Conservation (phyloP, 306 rosid genomes). For the Vachellia pachyceras region DNA sequence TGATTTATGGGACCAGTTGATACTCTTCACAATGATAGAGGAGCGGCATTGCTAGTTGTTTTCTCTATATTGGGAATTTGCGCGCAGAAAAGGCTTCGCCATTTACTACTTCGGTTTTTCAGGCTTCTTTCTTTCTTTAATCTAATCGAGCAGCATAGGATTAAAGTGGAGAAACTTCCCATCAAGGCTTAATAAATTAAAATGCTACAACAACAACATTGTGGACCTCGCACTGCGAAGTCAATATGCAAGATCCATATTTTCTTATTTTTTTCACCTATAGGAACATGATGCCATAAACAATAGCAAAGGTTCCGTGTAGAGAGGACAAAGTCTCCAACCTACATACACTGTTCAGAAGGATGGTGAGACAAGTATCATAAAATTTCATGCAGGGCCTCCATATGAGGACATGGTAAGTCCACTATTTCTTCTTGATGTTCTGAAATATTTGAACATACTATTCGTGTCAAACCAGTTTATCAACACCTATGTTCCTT, state of each 20-base stretch:
- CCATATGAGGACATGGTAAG: background rate
- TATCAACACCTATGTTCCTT: background rate
- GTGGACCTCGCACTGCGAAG: constrained; percentile 48
- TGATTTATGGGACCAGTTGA: constrained; percentile 57
- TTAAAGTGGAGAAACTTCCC: constrained; percentile 37
- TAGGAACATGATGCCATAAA: constrained; percentile 19
- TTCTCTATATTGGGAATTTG: constrained; percentile 47
- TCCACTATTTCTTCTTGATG: background rate
- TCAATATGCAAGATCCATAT: constrained; percentile 10
- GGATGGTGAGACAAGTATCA: constrained; percentile 4
- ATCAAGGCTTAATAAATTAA: constrained; percentile 38
- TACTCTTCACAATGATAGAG: constrained; percentile 56
- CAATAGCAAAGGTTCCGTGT: background rate
- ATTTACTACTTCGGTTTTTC: constrained; percentile 22
- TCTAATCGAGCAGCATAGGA: constrained; percentile 36
- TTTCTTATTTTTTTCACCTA: constrained; percentile 2
- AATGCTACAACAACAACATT: constrained; percentile 36
- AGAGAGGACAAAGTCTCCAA: background rate
- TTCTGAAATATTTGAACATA: background rate
- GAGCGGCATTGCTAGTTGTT: constrained; percentile 38
- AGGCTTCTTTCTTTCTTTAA: constrained; percentile 27
- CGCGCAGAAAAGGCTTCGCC: constrained; percentile 46
- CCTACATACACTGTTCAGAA: background rate
- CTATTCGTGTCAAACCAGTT: background rate
- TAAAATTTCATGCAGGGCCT: background rate